Evolutionary conservation across 106 monocot species (phyloP).

Genomic region (Amphibolis antarctica): DNA sequence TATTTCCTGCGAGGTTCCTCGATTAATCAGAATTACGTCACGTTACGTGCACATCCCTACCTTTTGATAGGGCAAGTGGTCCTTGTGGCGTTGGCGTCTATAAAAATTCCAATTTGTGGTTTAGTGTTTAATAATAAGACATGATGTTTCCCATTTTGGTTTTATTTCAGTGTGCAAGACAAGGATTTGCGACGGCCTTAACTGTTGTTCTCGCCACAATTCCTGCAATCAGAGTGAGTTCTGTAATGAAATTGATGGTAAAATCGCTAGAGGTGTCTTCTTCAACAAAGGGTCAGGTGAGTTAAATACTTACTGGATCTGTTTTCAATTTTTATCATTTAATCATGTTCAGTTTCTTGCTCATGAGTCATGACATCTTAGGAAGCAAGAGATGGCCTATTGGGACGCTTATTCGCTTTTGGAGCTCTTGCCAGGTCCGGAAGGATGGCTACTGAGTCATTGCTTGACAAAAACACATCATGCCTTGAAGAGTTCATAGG

Average conservation of each 20-base stretch:
- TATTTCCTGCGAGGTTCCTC: no score
- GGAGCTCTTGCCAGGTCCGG: conserved; percentile 78
- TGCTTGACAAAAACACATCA: conserved; percentile 25
- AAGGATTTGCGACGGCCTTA: conserved; percentile 87
- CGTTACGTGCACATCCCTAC: no score
- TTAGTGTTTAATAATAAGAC: no score
- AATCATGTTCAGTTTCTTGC: background rate
- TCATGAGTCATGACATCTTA: conserved; percentile 11
- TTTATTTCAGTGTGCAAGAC: conserved; percentile 69
- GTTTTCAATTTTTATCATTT: background rate
- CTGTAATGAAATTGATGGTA: conserved; percentile 56
- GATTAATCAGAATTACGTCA: no score
- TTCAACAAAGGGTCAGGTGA: conserved; percentile 84
- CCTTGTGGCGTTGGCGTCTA: no score
- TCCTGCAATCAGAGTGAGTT: conserved; percentile 36
- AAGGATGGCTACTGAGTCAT: conserved; percentile 39
- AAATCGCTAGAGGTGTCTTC: conserved; percentile 52
- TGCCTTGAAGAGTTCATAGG: conserved; percentile 47
- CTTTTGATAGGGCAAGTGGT: no score
- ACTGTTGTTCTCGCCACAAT: conserved; percentile 37
- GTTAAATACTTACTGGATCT: background rate
- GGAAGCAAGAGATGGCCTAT: conserved; percentile 78
- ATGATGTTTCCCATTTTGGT: no score
- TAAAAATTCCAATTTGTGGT: no score
- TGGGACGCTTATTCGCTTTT: conserved; percentile 88